Evolutionary conservation across 768 basidiomycete genomes (phyloP), one percentile per base, ranked within the genome.

Genomic region (Lactarius tabidus): DNA sequence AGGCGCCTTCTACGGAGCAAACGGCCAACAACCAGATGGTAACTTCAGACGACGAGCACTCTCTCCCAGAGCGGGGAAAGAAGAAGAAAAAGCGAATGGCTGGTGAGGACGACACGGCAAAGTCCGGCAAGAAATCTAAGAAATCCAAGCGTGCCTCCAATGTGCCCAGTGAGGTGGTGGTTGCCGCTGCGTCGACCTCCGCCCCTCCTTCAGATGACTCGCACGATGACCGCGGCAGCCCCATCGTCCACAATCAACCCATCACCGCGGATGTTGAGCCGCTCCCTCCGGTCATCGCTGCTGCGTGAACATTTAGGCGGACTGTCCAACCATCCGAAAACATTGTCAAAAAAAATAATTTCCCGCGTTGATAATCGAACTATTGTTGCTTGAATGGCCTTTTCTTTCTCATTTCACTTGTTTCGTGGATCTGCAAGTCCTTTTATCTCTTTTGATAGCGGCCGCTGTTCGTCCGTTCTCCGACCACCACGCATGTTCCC

Each of bases 51-150:
- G 65, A 66, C 12, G 60, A 53, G 23, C 54, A 36, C 20, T 60
- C 31, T 18, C 12, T 9, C 5, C 26, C 9, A 3, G 65, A 57
- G 51, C 65, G 64, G 31, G 14, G 59, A 45, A 68, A 63, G 55
- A 68, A 66, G 58, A 67, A 67, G 60, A 68, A 68, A 55, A 68
- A 31, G 23, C 67, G 67, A 14, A n/a, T 36, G 52, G 66, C 66
- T 6, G 72, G 71, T 48, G 79, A 76, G 60, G 72, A 74, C 6
- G 68, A 70, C 45, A 70, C 71, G 17, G 54, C 72, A 8, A 77
- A 75, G 59, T 26, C 66, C 8, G 28, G 12, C 33, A 78, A 76
- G 71, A 79, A 78, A 67, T 57, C 62, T 12, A 78, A 76, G 72
- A 79, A 78, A 69, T 58, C 61, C 12, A 79, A 78, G 70, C 65